phyloP scores from a whole-genome alignment of 1,139 yeast genomes.

The Kurtzmaniella quercitrusa region DNA sequence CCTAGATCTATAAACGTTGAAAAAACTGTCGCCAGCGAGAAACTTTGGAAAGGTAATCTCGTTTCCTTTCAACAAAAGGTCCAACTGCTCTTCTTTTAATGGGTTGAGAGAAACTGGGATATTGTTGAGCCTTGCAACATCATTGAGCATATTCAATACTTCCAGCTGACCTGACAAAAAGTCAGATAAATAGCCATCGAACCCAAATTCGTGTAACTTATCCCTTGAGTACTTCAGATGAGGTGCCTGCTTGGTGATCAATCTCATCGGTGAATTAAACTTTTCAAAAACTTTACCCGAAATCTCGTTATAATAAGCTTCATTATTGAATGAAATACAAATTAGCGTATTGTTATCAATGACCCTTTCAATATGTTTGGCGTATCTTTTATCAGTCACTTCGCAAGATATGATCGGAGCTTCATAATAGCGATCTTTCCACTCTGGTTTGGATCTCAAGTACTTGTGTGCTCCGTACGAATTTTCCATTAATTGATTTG shows the following conservation, averaged over 20 bases:
- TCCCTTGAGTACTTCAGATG: constrained; percentile 18
- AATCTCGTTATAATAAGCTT: constrained; percentile 32
- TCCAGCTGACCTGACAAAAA: constrained; percentile 67
- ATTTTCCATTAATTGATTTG: constrained; percentile 23
- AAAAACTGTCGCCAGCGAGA: constrained; percentile 55
- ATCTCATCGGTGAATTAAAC: constrained; percentile 36
- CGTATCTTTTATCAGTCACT: constrained; percentile 45
- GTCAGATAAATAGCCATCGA: constrained; percentile 77
- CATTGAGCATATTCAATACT: constrained; percentile 74
- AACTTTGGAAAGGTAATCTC: constrained; percentile 49
- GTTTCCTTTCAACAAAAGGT: constrained; percentile 32
- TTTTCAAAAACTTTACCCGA: constrained; percentile 23
- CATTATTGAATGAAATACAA: constrained; percentile 32
- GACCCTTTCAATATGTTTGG: constrained; percentile 54
- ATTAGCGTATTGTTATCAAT: constrained; percentile 51
- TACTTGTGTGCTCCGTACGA: constrained; percentile 28
- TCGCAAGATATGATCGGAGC: constrained; percentile 74
- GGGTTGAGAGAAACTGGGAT: constrained; percentile 59
- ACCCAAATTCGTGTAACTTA: constrained; percentile 49
- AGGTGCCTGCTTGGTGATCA: constrained; percentile 12
- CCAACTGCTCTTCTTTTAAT: constrained; percentile 36
- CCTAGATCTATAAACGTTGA: constrained; percentile 47
- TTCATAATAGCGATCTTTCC: constrained; percentile 49
- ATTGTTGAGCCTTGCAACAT: constrained; percentile 49
- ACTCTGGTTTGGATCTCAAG: constrained; percentile 25